phyloP scores from a whole-genome alignment of 139 green algal genomes.

The Closterium sp. region DNA sequence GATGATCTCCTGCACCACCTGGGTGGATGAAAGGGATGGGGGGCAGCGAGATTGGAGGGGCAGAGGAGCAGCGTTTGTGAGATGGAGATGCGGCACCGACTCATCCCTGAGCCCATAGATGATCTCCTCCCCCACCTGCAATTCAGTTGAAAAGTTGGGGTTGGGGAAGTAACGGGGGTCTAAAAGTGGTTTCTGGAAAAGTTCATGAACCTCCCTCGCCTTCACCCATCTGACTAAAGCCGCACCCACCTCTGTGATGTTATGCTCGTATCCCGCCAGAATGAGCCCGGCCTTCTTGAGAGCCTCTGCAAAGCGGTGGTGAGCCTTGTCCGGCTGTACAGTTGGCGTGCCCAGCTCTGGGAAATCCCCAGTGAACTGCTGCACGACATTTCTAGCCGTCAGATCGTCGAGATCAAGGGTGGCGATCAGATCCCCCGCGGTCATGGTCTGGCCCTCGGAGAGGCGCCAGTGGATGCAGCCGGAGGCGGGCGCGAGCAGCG shows the following conservation, averaged over 20 bases:
- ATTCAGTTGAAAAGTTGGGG: too few species aligned
- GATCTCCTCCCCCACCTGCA: too few species aligned
- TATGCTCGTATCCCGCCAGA: conserved; percentile 46
- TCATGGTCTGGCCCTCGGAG: conserved; percentile 45
- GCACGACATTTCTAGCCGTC: background rate
- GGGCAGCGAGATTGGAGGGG: background rate
- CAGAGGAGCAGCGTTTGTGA: too few species aligned
- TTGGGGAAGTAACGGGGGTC: too few species aligned
- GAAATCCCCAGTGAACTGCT: conserved; percentile 51
- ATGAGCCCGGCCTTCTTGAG: conserved; percentile 24
- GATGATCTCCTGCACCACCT: conserved; percentile 70
- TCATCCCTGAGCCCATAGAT: too few species aligned
- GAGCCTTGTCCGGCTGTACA: conserved; percentile 22
- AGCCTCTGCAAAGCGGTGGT: conserved; percentile 32
- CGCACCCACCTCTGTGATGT: conserved; percentile 28
- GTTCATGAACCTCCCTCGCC: too few species aligned
- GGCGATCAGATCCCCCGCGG: conserved; percentile 50
- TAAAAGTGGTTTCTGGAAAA: too few species aligned
- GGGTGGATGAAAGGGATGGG: background rate
- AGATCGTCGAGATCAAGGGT: conserved; percentile 53
- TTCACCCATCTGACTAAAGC: too few species aligned
- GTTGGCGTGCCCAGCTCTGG: conserved; percentile 45
- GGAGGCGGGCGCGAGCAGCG: conserved; percentile 40
- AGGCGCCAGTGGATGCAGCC: conserved; percentile 47
- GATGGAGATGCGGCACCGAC: too few species aligned